Evolutionary conservation across 208 protist species (phyloP).

Genomic region (Leptomonas seymouri): DNA sequence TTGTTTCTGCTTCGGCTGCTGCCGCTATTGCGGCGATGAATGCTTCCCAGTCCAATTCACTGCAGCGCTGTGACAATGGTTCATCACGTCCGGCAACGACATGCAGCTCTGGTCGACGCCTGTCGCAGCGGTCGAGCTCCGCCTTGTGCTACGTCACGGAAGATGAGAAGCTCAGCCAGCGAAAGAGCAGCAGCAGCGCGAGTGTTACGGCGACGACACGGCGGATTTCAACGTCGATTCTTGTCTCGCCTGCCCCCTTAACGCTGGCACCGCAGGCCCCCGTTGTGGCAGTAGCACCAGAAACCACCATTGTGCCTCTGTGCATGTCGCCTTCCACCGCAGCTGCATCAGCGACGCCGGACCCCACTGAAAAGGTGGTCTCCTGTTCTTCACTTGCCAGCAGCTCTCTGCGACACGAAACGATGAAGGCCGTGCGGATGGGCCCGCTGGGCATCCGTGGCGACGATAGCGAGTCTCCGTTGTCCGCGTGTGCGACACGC

Average conservation of each 20-base stretch:
- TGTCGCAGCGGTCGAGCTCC: neutral
- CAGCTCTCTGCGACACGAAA: neutral
- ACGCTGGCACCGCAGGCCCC: neutral
- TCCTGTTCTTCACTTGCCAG: no score
- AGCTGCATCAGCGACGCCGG: no score
- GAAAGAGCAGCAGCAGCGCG: conserved; percentile 1
- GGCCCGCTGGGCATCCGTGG: conserved; percentile 19
- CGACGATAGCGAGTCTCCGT: neutral
- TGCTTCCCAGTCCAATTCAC: neutral
- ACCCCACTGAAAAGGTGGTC: no score
- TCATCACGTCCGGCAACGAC: conserved; percentile 13
- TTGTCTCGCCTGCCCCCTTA: neutral
- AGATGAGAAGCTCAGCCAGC: neutral
- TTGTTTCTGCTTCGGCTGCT: no score
- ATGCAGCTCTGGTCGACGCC: conserved; percentile 3
- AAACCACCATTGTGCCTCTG: neutral
- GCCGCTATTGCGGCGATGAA: no score
- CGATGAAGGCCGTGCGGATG: neutral
- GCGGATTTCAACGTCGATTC: conserved; percentile 3
- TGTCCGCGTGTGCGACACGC: neutral
- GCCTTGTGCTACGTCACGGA: neutral
- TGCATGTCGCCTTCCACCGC: no score
- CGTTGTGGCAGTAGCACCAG: neutral
- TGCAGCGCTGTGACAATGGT: neutral
- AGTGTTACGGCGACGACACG: conserved; percentile 3